These are phyloP conservation scores for Pezicula radicicola DNA, from an alignment of 2,329 filamentous ascomycete species.

Conservation along the genomic window DNA sequence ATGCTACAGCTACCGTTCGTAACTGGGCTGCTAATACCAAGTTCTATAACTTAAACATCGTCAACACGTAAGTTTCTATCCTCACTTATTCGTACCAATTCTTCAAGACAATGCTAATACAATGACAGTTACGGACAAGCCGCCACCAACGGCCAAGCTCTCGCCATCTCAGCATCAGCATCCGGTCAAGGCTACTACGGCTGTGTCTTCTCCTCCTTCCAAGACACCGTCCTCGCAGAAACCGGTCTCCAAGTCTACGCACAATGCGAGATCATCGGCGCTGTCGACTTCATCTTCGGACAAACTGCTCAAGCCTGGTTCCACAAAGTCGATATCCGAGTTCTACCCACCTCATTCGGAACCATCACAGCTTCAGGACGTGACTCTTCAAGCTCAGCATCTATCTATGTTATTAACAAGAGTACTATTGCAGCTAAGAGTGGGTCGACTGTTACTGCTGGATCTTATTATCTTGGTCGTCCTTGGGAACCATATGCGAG, in stretches of 20 bases:
- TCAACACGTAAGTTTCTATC: slow-evolving; percentile 30
- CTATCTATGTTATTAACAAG: slow-evolving; percentile 52
- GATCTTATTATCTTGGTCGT: slow-evolving; percentile 44
- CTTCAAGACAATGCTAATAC: too few relatives aligned
- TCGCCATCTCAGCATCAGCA: slow-evolving; percentile 47
- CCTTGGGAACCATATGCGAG: slow-evolving; percentile 46
- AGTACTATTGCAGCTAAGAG: slow-evolving; percentile 38
- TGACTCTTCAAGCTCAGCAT: slow-evolving; percentile 29
- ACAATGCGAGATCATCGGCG: slow-evolving; percentile 49
- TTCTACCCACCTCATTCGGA: slow-evolving; percentile 37
- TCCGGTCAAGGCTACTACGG: slow-evolving; percentile 52
- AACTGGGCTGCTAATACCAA: slow-evolving; percentile 40
- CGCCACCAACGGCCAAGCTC: slow-evolving; percentile 33
- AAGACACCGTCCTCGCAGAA: slow-evolving; percentile 48
- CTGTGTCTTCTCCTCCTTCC: slow-evolving; percentile 46
- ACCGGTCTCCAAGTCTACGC: slow-evolving; percentile 51
- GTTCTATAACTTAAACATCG: slow-evolving; percentile 55
- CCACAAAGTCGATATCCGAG: slow-evolving; percentile 41
- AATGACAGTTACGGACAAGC: slow-evolving; percentile 40
- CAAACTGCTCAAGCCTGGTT: slow-evolving; percentile 47
- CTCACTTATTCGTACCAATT: too few relatives aligned
- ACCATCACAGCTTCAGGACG: slow-evolving; percentile 43
- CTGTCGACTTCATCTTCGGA: slow-evolving; percentile 57
- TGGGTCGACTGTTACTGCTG: slow-evolving; percentile 32
- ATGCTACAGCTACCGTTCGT: slow-evolving; percentile 21